Percentiles rank a stretch among this genome's conserved stretches.
Evolutionary conservation across 306 rosid species (phyloP).

Genomic region (Citrullus mucosospermus): DNA sequence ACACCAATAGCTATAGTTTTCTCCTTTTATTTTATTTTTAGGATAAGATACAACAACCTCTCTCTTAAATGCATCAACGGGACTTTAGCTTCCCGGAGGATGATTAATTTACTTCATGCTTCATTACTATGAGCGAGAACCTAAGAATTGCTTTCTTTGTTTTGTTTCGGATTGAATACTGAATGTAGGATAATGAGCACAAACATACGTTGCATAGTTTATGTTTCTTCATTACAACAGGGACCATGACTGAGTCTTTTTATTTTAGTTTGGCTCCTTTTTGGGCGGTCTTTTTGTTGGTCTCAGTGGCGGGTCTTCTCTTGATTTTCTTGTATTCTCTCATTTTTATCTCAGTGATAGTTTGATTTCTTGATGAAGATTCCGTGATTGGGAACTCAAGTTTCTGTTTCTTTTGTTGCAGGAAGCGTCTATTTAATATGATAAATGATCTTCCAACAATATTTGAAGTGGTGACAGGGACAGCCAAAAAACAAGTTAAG

Average conservation of each 20-base stretch:
- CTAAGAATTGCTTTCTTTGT: background rate
- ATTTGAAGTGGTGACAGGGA: constrained; percentile 62
- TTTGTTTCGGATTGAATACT: background rate
- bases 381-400: background rate
- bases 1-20: background rate
- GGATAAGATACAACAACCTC: background rate
- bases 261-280: background rate
- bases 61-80: background rate
- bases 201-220: background rate
- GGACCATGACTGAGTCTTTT: background rate
- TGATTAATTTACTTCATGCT: background rate
- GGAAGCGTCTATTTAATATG: constrained; percentile 67
- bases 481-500: constrained; percentile 59
- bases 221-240: background rate
- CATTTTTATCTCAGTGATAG: no score
- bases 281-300: background rate
- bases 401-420: constrained; percentile 22
- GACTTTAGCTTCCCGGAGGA: background rate
- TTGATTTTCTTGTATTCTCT: background rate
- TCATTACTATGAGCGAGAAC: background rate
- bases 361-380: background rate
- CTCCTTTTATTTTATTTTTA: background rate
- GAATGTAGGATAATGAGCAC: background rate
- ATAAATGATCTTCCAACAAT: constrained; percentile 83
- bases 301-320: background rate